These are phyloP conservation scores for Naganishia sp. DNA, from an alignment of 1,284 basidiomycete genomes.

Conservation along the genomic window DNA sequence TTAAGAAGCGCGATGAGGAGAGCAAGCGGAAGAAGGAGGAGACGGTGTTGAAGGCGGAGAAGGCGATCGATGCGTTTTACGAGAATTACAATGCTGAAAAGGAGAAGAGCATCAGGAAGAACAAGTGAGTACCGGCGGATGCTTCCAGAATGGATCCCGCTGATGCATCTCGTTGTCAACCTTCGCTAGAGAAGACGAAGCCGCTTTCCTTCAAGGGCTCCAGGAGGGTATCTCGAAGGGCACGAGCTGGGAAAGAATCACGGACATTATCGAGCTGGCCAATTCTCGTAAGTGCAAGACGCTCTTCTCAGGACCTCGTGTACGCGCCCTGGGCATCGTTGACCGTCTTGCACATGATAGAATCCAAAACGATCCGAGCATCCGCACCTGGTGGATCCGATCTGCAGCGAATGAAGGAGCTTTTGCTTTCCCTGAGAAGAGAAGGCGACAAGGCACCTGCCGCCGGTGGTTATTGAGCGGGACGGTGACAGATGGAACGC, in stretches of 20 bases:
- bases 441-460: conserved; percentile 89
- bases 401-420: conserved; percentile 85
- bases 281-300: conserved; percentile 68
- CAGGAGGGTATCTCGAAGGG: conserved; percentile 79
- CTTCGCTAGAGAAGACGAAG: conserved; percentile 75
- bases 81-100: conserved; percentile 90
- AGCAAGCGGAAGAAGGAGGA: conserved; percentile 80
- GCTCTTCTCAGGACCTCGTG: no score
- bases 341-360: conserved; percentile 33
- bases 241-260: conserved; percentile 95
- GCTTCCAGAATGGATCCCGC: not conserved
- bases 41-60: conserved; percentile 83
- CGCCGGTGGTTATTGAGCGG: conserved; percentile 75
- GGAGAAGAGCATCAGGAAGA: conserved; percentile 88
- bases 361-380: conserved; percentile 91
- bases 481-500: not conserved
- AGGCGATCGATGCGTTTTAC: conserved; percentile 93
- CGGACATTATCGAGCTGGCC: conserved; percentile 80
- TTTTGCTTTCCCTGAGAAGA: conserved; percentile 77
- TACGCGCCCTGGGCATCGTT: not conserved
- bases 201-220: conserved; percentile 72
- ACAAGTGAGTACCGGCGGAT: conserved; percentile 70
- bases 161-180: conserved; percentile 3
- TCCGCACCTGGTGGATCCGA: conserved; percentile 86
- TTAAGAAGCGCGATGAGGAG: conserved; percentile 75